phyloP scores from a whole-genome alignment of 441 rosid species.

The Gossypium gossypioides region DNA sequence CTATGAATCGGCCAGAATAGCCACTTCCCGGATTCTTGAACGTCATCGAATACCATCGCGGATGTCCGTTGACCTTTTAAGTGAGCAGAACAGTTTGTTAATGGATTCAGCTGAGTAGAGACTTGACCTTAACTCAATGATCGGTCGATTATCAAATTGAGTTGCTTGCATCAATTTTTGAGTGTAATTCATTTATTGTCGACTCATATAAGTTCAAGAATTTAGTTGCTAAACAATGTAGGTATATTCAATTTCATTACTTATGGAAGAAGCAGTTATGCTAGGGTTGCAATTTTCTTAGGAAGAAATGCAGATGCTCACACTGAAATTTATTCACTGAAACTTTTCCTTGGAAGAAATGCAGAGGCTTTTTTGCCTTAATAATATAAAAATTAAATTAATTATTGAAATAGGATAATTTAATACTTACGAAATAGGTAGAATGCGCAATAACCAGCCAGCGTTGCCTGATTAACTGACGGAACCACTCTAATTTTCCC shows the following conservation, averaged over 20 bases:
- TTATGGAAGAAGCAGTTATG: neutral
- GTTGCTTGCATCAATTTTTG: neutral
- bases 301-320: neutral
- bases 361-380: too few species aligned
- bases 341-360: too few species aligned
- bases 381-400: too few species aligned
- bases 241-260: neutral
- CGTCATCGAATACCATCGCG: conserved; percentile 67
- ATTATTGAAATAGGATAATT: too few species aligned
- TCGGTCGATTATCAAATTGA: neutral
- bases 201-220: neutral
- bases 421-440: too few species aligned
- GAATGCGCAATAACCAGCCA: too few species aligned
- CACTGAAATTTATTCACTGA: neutral
- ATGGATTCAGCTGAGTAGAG: conserved; percentile 6
- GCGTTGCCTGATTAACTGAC: too few species aligned
- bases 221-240: neutral
- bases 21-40: conserved; percentile 53
- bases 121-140: neutral
- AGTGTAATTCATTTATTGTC: neutral
- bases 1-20: conserved; percentile 48
- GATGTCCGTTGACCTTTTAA: conserved; percentile 40
- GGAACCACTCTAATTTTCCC: rapidly evolving
- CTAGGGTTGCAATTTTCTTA: neutral
- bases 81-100: conserved; percentile 17